Percentiles rank a stretch among this genome's conserved stretches.
Evolutionary conservation across 768 basidiomycete genomes (phyloP).

Genomic region (Xerocomellus chrysenteron): DNA sequence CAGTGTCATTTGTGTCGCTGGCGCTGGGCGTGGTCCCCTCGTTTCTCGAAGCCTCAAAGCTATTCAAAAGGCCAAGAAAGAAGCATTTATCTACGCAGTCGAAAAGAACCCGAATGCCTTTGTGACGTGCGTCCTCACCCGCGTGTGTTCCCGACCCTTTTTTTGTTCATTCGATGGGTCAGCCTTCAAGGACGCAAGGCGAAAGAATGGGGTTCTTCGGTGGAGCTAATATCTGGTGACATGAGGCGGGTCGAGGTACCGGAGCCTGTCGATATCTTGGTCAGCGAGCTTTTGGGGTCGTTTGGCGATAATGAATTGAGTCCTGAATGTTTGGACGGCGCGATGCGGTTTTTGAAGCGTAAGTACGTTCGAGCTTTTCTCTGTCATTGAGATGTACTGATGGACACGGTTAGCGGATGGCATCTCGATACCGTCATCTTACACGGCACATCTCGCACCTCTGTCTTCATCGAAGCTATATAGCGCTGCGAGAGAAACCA

Average conservation of each 20-base stretch:
- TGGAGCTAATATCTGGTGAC: conserved; percentile 88
- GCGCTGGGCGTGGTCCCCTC: conserved; percentile 92
- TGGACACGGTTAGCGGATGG: conserved; percentile 62
- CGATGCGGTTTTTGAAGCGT: conserved; percentile 91
- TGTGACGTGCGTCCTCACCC: conserved; percentile 71
- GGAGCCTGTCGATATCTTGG: conserved; percentile 87
- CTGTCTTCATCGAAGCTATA: conserved; percentile 92
- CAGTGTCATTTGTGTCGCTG: conserved; percentile 88
- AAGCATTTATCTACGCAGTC: conserved; percentile 77
- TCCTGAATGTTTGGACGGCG: conserved; percentile 97
- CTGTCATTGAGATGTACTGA: conserved; percentile 11
- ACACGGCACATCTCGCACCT: conserved; percentile 92
- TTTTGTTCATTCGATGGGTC: conserved; percentile 16
- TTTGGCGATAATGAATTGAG: conserved; percentile 99
- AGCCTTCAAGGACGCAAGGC: conserved; percentile 84
- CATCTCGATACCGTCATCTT: conserved; percentile 94
- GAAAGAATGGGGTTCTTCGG: conserved; percentile 79
- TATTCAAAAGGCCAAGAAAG: conserved; percentile 59
- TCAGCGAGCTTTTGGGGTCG: conserved; percentile 93
- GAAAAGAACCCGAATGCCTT: conserved; percentile 98
- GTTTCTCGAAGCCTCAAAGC: conserved; percentile 84
- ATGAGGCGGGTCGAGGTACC: conserved; percentile 86
- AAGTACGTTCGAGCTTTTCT: conserved; percentile 3
- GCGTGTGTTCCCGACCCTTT: conserved; percentile 3
- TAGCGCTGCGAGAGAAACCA: conserved; percentile 71